Base-by-base conservation (phyloP, 129 eudicot species). In the Pseudognaphalium luteoalbum region DNA sequence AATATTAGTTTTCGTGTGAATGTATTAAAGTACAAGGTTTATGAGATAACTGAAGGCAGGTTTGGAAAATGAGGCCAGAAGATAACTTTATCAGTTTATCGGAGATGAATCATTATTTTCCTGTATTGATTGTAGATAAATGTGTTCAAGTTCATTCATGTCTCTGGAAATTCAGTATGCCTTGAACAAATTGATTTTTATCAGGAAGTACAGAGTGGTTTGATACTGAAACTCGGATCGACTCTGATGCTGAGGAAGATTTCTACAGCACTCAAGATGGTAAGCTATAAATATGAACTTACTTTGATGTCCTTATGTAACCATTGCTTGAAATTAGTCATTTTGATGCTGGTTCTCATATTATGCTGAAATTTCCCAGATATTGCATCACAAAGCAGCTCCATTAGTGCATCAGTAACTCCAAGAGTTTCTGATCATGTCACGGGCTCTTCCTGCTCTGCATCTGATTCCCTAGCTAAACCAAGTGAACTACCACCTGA, bases 171-270 rank as follows among this genome's bases (percentile, higher is more conserved):
- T 44, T 44, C 52, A 44, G 12, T 3, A 14, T 12, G 15, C 12
- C 15, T 35, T 12, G 60, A 56, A 52, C 70, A 34, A 54, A 25
- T 65, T 70, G 7, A 50, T 70, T 66, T 37, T 54, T 21, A 73
- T 62, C 89, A 91, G 97, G 87, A 75, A 91, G 82, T 85, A 81
- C 86, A 37, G 95, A 91, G 69, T 91, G 97, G 97, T 88, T 85
- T 35, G 97, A 91, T 70, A 80, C 95, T 8, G 83, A 74, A 66
- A 67, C 84, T 72, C 79, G 81, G 65, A 79, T 82, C 3, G 95
- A 88, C 19, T 91, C 97, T 22, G 97, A 88, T 14, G 75, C 90
- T n/a, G 97, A 91, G 21, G 97, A 91, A 32, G 97, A 91, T 25
- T 91, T 87, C 68, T 87, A 86, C 75, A 91, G 97, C 79, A 82